Conservation (phyloP, 2,329 filamentous ascomycete species). For the Aureobasidium leucospermi region DNA sequence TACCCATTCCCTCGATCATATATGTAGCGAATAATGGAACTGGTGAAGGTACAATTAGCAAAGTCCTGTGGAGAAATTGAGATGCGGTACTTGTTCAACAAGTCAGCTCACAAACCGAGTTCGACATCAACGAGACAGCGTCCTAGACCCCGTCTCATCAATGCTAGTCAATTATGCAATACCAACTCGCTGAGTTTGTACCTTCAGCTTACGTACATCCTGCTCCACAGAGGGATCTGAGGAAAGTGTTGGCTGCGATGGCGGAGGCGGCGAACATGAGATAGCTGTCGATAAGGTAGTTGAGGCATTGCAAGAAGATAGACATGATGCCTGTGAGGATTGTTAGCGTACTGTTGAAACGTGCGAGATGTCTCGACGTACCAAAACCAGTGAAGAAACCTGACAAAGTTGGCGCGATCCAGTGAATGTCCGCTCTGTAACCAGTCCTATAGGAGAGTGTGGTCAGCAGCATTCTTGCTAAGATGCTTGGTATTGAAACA, state of each 20-base stretch:
- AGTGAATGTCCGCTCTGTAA: slow-evolving; percentile 29
- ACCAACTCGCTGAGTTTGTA: no score
- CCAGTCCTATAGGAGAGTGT: slow-evolving; percentile 18
- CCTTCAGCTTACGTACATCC: slow-evolving; percentile 16
- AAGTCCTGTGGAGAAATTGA: slow-evolving; percentile 18
- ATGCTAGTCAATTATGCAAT: no score
- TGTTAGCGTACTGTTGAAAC: neutral
- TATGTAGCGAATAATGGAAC: slow-evolving; percentile 48
- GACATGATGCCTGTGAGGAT: slow-evolving; percentile 34
- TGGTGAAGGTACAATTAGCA: no score
- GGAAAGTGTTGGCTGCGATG: slow-evolving; percentile 50
- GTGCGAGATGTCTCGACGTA: neutral
- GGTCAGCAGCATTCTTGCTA: no score
- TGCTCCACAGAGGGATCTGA: slow-evolving; percentile 43
- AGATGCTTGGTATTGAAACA: no score
- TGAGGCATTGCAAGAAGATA: slow-evolving; percentile 52
- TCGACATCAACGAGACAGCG: no score
- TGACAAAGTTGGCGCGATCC: slow-evolving; percentile 31
- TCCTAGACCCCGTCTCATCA: no score
- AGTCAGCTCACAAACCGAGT: no score
- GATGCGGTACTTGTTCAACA: no score
- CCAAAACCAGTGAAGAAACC: slow-evolving; percentile 52
- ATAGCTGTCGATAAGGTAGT: slow-evolving; percentile 54
- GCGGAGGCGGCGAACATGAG: slow-evolving; percentile 50
- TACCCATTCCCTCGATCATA: slow-evolving; percentile 47